Evolutionary conservation across 495 filamentous ascomycete genomes (phyloP).

Genomic region (Pyrenopolyporus hunteri): DNA sequence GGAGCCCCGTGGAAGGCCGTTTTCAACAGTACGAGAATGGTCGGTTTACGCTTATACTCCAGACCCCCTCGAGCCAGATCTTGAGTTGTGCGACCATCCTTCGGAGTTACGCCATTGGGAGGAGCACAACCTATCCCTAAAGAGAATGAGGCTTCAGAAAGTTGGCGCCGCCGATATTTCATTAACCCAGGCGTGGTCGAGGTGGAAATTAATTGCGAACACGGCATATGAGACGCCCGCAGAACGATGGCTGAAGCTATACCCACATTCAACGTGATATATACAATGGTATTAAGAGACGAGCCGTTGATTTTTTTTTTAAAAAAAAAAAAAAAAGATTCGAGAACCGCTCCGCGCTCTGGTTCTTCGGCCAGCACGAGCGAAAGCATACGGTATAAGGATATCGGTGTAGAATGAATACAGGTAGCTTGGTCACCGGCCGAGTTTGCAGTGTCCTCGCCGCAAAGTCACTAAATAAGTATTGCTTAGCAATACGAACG

Average conservation of each 20-base stretch:
- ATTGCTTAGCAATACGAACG: conserved; percentile 13
- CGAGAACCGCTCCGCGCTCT: conserved; percentile 55
- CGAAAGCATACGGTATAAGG: conserved; percentile 47
- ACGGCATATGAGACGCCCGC: conserved; percentile 56
- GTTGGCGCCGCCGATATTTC: conserved; percentile 57
- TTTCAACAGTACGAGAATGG: conserved; percentile 67
- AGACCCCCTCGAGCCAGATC: too few relatives aligned
- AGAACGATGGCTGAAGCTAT: conserved; percentile 17
- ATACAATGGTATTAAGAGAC: not conserved
- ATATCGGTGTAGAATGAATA: conserved; percentile 58
- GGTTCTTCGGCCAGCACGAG: conserved; percentile 50
- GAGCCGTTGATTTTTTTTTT: conserved; percentile 27
- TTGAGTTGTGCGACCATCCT: conserved; percentile 42
- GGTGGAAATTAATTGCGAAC: conserved; percentile 65
- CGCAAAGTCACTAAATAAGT: conserved; percentile 25
- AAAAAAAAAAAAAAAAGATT: too few relatives aligned
- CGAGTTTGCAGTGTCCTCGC: conserved; percentile 48
- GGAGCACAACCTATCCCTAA: too few relatives aligned
- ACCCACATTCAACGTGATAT: conserved; percentile 18
- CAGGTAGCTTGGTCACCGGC: conserved; percentile 59
- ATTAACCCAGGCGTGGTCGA: conserved; percentile 64
- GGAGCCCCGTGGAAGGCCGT: conserved; percentile 69
- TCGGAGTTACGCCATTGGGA: too few relatives aligned
- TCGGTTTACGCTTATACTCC: conserved; percentile 66
- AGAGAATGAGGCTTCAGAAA: conserved; percentile 42